A percentile compares a stretch with the other conserved stretches of the same genome.
Evolutionary conservation across 2,329 filamentous ascomycete genomes (phyloP).

Genomic region (Pyrenochaeta sp.): DNA sequence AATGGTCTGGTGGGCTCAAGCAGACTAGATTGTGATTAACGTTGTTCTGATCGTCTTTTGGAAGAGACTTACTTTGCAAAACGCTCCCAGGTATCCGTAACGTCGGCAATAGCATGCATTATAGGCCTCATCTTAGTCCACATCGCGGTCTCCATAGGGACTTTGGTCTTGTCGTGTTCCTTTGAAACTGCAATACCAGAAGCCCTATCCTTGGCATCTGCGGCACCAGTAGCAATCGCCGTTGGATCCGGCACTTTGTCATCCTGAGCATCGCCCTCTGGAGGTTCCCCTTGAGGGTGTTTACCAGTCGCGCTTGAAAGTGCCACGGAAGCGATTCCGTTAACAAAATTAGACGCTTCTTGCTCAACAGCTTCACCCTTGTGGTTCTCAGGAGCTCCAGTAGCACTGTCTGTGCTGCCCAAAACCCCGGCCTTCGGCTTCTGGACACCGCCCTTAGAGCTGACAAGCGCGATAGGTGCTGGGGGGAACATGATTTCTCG

Average conservation of each 20-base stretch:
- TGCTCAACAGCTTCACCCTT: conserved; percentile 85
- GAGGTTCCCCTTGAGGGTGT: conserved; percentile 72
- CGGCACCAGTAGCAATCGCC: conserved; percentile 61
- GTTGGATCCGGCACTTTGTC: conserved; percentile 70
- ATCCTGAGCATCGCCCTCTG: conserved; percentile 50
- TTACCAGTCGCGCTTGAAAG: conserved; percentile 80
- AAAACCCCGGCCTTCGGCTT: conserved; percentile 79
- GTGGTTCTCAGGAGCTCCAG: conserved; percentile 82
- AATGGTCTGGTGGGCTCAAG: conserved; percentile 61
- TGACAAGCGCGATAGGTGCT: conserved; percentile 77
- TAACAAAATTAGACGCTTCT: conserved; percentile 83
- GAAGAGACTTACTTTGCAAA: conserved; percentile 62
- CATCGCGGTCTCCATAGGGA: conserved; percentile 78
- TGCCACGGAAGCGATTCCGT: conserved; percentile 74
- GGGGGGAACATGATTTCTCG: conserved; percentile 76
- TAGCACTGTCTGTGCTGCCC: conserved; percentile 78
- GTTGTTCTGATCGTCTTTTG: neutral
- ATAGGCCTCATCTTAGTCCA: conserved; percentile 78
- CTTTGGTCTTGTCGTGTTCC: conserved; percentile 77
- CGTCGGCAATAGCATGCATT: conserved; percentile 71
- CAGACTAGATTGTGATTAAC: conserved; percentile 39
- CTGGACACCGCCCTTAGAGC: conserved; percentile 74
- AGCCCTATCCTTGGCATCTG: conserved; percentile 63
- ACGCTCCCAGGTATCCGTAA: conserved; percentile 70
- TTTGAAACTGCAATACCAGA: conserved; percentile 60